Base-by-base conservation (phyloP, 495 filamentous ascomycete species). In the Penicillium atrosanguineum region DNA sequence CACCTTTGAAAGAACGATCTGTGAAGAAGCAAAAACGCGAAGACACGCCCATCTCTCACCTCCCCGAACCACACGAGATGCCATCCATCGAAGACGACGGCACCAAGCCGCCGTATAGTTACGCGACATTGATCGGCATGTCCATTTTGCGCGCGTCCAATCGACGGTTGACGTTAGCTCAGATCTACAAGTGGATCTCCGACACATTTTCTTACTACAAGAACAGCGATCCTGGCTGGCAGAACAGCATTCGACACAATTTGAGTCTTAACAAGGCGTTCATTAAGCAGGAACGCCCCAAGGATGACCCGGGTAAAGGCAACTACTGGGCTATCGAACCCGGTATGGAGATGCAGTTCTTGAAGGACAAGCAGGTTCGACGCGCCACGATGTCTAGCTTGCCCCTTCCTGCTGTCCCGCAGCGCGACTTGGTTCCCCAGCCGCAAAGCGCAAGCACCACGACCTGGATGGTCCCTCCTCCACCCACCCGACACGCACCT, bases 121-220 rank as follows among this genome's bases (percentile, higher is more conserved):
- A 98, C 67, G 94, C 94, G 11, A 86, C 83, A n/a, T 78, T 98
- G 37, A 97, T 98, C 60, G 94, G 90, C 56, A 97, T 97, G 91
- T 89, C 94, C 20, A 97, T 98, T 60, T 74, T 97, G 18, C 85
- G 94, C 38, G 88, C 94, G 6, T 85, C 89, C 26, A 85, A 88
- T 39, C 85, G 90, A 20, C 85, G 88, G 37, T 75, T 98, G 45
- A 97, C 94, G 2, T 78, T 98, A 1, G 85, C 91, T n/a, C 92
- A 97, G 65, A 98, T 98, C 56, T 98, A 98, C 81, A 95, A 94
- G 64, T 98, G 94, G 94, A 97, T 98, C 53, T 91, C 90, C 1
- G 90, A 97, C 64, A 94, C 87, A 4, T 98, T 90, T 67, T 82
- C 80, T 3, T 95, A 89, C 69, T 98, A 97, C 74, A 85, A 84